These are phyloP conservation scores for Candida boleticola DNA, from an alignment of 805 yeast species.

Conservation along the genomic window DNA sequence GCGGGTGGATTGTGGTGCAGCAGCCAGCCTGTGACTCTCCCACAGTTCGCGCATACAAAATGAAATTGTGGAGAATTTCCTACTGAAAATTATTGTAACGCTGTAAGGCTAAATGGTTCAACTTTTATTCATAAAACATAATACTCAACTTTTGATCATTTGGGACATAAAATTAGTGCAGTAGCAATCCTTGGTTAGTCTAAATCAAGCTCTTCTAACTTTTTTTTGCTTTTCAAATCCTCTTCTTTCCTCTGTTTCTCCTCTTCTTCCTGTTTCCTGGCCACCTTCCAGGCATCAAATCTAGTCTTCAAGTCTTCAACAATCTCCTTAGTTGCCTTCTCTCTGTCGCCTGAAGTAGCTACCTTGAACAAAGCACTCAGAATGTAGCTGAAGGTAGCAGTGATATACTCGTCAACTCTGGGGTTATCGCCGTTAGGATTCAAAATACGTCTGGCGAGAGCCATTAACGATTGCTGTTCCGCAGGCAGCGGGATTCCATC, in stretches of 20 bases:
- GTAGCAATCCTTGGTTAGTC: neutral
- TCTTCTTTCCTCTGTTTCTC: slow-evolving; percentile 1
- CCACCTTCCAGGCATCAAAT: slow-evolving; percentile 27
- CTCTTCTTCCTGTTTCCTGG: slow-evolving; percentile 9
- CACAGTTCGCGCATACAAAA: no score
- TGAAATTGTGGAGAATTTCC: no score
- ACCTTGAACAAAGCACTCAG: slow-evolving; percentile 23
- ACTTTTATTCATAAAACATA: no score
- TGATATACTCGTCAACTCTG: slow-evolving; percentile 24
- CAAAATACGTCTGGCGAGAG: slow-evolving; percentile 14
- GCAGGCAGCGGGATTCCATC: neutral
- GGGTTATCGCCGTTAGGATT: slow-evolving; percentile 31
- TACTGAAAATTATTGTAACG: no score
- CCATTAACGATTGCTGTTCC: slow-evolving; percentile 6
- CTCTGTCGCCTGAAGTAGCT: slow-evolving; percentile 30
- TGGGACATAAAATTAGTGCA: no score
- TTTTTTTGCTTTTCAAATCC: neutral
- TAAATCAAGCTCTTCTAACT: neutral
- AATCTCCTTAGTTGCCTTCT: slow-evolving; percentile 32
- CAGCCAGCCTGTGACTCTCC: no score
- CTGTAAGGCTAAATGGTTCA: no score
- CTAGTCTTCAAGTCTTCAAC: slow-evolving; percentile 30
- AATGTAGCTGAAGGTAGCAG: slow-evolving; percentile 26
- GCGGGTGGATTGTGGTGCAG: no score
- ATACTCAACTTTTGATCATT: no score